These are phyloP conservation scores for Beta corolliflora DNA, from an alignment of 179 eudicot genomes.

Conservation along the genomic window DNA sequence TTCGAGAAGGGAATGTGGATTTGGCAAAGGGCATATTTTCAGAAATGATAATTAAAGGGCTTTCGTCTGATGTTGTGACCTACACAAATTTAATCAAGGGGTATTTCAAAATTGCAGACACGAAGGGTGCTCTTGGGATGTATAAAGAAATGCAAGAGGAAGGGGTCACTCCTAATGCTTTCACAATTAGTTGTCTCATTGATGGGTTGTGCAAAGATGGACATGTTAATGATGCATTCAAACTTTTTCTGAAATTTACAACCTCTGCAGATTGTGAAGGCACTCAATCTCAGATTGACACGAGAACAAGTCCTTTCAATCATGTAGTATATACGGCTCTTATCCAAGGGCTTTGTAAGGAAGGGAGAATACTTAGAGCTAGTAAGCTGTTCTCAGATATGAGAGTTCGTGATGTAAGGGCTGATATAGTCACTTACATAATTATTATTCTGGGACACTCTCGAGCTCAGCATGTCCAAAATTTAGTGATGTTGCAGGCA, in stretches of 20 bases:
- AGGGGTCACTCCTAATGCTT: constrained; percentile 62
- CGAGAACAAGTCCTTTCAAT: constrained; percentile 35
- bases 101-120: constrained; percentile 57
- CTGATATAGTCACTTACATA: constrained; percentile 53
- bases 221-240: constrained; percentile 49
- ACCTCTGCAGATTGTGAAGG: constrained; percentile 17
- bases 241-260: constrained; percentile 49
- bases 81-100: constrained; percentile 78
- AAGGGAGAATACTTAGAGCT: constrained; percentile 64
- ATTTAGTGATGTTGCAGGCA: constrained; percentile 72
- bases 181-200: constrained; percentile 62
- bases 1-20: constrained; percentile 52
- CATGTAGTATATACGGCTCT: constrained; percentile 65
- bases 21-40: constrained; percentile 68
- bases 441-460: constrained; percentile 47
- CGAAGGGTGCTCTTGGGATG: constrained; percentile 57
- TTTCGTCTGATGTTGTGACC: constrained; percentile 70
- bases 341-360: constrained; percentile 61
- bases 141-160: constrained; percentile 71
- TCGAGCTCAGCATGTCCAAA: constrained; percentile 40
- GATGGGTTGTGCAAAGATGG: constrained; percentile 86
- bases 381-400: constrained; percentile 62
- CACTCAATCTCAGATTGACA: constrained; percentile 27
- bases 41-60: constrained; percentile 78
- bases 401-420: constrained; percentile 53